Evolutionary conservation across 768 basidiomycete genomes (phyloP), one percentile per base, ranked within the genome.

Genomic region (Lentinus brumalis): DNA sequence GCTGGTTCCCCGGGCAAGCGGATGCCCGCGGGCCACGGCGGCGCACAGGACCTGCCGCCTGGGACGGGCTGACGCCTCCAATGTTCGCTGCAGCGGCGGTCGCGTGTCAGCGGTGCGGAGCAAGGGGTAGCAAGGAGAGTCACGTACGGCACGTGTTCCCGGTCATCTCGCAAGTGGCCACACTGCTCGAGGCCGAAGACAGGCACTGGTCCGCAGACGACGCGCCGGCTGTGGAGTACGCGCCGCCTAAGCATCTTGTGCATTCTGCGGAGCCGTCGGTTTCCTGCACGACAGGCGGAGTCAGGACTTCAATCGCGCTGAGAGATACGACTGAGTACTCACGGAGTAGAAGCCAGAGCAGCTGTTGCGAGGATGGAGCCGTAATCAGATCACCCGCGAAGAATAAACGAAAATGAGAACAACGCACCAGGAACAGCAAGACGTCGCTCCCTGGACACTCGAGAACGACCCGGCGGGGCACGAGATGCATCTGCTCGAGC

Each of bases 281-380:
- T 62, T 60, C 62, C 29, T 1, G 30, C 14, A 8, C 8, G 30
- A 16, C 12, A 3, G 18, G 21, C 8, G 26, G 38, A 31, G 45
- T 11, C 31, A 14, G n/a, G 1, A 26, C 21, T 26, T 26, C 21
- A 26, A 26, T 26, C 21, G 21, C 21, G 21, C 21, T 5, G 26
- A 12, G 10, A 3, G 11, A 38, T 5, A 8, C 1, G 18, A 30
- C 5, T 15, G 4, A 40, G 14, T 16, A 50, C 53, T 29, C 12
- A 60, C 66, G 9, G 30, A 65, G 50, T 66, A 69, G 39, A 62
- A 66, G 4, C 66, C 68, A 2, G 66, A 51, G 56, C 66, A 69
- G 60, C 67, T 65, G 35, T 26, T 26, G 21, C 21, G 21, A 26
- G 21, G 21, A 26, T 26, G 21, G 21, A 26, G 21, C 21, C 21